A percentile compares a stretch with the other conserved stretches of the same genome.
Evolutionary conservation across 257 asterid genomes (phyloP).

Genomic region (Plantago ovata): DNA sequence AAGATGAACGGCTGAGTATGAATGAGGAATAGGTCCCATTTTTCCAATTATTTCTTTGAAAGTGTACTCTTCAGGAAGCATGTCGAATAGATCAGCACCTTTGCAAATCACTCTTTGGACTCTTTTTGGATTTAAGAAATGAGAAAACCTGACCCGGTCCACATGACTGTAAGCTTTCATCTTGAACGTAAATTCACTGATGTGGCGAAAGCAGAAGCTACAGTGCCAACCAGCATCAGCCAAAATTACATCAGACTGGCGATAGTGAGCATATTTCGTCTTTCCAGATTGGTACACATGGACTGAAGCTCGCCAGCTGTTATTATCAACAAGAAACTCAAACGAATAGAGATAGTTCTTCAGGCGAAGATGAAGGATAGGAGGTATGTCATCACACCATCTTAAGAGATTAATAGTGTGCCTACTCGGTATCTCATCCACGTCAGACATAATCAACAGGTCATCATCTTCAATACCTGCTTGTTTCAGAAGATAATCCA

Average conservation of each 20-base stretch:
- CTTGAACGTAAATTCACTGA: slow-evolving; percentile 70
- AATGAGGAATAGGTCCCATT: slow-evolving; percentile 79
- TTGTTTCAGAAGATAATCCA: slow-evolving; percentile 75
- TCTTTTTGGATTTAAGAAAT: slow-evolving; percentile 63
- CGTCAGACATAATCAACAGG: slow-evolving; percentile 73
- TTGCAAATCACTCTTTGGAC: slow-evolving; percentile 70
- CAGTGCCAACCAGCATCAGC: slow-evolving; percentile 86
- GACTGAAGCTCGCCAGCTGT: slow-evolving; percentile 81
- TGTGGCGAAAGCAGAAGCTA: slow-evolving; percentile 73
- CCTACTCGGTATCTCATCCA: slow-evolving; percentile 75
- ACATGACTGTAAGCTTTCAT: slow-evolving; percentile 83
- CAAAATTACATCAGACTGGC: slow-evolving; percentile 64
- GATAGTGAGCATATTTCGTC: slow-evolving; percentile 75
- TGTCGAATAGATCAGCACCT: slow-evolving; percentile 76
- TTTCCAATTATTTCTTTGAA: slow-evolving; percentile 75
- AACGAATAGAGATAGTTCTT: slow-evolving; percentile 74
- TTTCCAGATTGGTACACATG: slow-evolving; percentile 71
- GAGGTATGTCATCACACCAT: slow-evolving; percentile 77
- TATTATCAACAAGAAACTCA: slow-evolving; percentile 69
- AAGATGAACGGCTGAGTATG: slow-evolving; percentile 77
- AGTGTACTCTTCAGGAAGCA: slow-evolving; percentile 85
- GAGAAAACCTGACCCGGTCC: slow-evolving; percentile 72
- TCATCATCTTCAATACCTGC: slow-evolving; percentile 84
- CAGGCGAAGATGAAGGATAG: slow-evolving; percentile 66
- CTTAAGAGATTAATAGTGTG: slow-evolving; percentile 76